Base-by-base conservation (phyloP, 1,139 yeast species). In the Blastobotrys niveus region DNA sequence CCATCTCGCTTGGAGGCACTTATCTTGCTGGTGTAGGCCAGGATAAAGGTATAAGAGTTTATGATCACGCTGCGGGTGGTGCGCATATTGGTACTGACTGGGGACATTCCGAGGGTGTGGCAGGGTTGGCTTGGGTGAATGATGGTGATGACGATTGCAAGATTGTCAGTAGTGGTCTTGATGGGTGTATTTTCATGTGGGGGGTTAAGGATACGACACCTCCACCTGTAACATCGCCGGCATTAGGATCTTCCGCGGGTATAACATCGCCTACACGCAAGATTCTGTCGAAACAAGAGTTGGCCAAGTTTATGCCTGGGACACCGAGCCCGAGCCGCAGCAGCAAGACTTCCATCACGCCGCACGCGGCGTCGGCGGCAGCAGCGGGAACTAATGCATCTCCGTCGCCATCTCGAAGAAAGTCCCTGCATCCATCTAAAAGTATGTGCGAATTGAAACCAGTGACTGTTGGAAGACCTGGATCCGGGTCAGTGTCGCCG, bases 51-150 rank as follows among this genome's bases (percentile, higher is more conserved):
- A 61, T 82, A 4, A 62, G 84, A 22, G 57, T 71, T 1, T 79
- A 74, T 54, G 68, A 68, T 34, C 73, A 70, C 48, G 47, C 55
- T 0, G 65, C 67, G 4, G 83, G 82, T 0, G 83, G 82, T 0
- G 70, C 63, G 38, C 68, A 70, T 8, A 38, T 76, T 10, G 69
- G 75, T 10, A 67, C 72, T 0, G 74, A 68, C 32, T 81, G 83
- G 82, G 89, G 84, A 0, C 87, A 80, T 52, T 76, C 81, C 52
- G 86, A 79, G 38, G 63, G 73, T 1, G 68, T 79, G 6, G 56
- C 74, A 3, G 74, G 75, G 0, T 52, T 81, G 12, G 53, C 64
- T 1, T 52, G 59, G 53, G 40, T 58, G 2, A 47, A 55, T 1
- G 52, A 50, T 7, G 59, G 61, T 18, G 57, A 53, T 3, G 36